A percentile compares a stretch with the other conserved stretches of the same genome.
Evolutionary conservation across 805 yeast species (phyloP).

Genomic region (Wickerhamiella dianesei): DNA sequence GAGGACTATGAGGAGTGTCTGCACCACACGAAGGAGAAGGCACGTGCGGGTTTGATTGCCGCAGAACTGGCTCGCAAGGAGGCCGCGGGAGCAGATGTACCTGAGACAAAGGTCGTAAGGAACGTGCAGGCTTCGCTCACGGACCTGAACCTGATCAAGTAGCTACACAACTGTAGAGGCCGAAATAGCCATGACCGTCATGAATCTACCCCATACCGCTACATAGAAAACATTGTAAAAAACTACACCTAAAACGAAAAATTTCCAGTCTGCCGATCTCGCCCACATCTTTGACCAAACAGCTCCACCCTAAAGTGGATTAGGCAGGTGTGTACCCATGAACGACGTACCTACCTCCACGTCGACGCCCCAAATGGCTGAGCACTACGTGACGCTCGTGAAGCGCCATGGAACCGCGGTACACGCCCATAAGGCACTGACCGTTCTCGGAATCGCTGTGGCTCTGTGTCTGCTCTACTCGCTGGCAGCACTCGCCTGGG

Average conservation of each 20-base stretch:
- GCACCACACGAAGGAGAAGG: conserved; percentile 33
- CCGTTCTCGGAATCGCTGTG: conserved; percentile 7
- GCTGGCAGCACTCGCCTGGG: conserved; percentile 1
- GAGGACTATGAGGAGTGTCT: conserved; percentile 40
- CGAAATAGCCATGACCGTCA: too few species aligned
- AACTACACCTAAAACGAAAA: not conserved
- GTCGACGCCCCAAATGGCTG: not conserved
- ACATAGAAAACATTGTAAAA: not conserved
- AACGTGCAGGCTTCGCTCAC: conserved; percentile 15
- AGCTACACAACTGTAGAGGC: too few species aligned
- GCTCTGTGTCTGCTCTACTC: conserved; percentile 12
- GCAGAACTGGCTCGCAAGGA: conserved; percentile 19
- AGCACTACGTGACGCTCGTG: conserved; percentile 4
- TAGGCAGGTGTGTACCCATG: not conserved
- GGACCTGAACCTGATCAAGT: conserved; percentile 13
- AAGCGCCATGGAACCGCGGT: conserved; percentile 15
- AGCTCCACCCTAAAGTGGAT: too few species aligned
- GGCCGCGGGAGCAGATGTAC: conserved; percentile 18
- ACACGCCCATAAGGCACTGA: conserved; percentile 14
- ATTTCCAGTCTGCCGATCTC: too few species aligned
- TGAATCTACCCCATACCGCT: not conserved
- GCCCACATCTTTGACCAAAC: too few species aligned
- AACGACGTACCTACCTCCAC: not conserved
- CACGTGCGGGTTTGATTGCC: conserved; percentile 21
- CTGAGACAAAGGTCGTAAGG: conserved; percentile 14